A percentile compares a stretch with the other conserved stretches of the same genome.
These are phyloP conservation scores for Acacia melanoxylon DNA, from an alignment of 306 rosid genomes.

Conservation along the genomic window DNA sequence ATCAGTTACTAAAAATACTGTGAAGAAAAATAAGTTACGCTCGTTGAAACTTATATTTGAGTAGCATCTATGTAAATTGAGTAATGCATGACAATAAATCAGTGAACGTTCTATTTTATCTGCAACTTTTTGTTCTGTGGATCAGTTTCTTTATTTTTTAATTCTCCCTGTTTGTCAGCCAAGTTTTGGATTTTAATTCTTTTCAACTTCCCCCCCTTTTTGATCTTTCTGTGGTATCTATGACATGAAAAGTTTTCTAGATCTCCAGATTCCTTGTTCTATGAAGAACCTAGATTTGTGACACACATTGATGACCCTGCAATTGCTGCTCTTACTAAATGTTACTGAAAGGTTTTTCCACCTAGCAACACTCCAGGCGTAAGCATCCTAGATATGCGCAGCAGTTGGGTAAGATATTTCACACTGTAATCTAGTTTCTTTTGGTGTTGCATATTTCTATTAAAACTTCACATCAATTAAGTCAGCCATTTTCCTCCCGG, in stretches of 20 bases:
- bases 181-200: not conserved
- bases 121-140: not conserved
- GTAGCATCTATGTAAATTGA: not conserved
- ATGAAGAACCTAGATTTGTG: slow-evolving; percentile 80
- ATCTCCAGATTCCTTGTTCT: slow-evolving; percentile 67
- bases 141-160: not conserved
- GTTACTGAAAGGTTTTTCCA: slow-evolving; percentile 67
- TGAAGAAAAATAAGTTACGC: not conserved
- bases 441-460: not conserved
- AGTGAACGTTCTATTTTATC: slow-evolving; percentile 5
- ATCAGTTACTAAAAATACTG: not conserved
- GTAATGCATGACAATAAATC: not conserved
- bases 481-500: slow-evolving; percentile 87
- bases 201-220: not conserved
- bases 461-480: slow-evolving; percentile 41
- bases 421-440: slow-evolving; percentile 5
- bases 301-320: slow-evolving; percentile 86
- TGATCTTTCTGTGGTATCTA: not conserved
- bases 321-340: slow-evolving; percentile 70
- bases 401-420: slow-evolving; percentile 75
- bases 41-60: not conserved
- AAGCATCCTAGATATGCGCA: slow-evolving; percentile 75
- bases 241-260: slow-evolving; percentile 34
- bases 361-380: slow-evolving; percentile 74
- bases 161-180: slow-evolving; percentile 1